Base-by-base conservation (phyloP, 768 basidiomycete genomes). In the Lanmaoa rubissima region DNA sequence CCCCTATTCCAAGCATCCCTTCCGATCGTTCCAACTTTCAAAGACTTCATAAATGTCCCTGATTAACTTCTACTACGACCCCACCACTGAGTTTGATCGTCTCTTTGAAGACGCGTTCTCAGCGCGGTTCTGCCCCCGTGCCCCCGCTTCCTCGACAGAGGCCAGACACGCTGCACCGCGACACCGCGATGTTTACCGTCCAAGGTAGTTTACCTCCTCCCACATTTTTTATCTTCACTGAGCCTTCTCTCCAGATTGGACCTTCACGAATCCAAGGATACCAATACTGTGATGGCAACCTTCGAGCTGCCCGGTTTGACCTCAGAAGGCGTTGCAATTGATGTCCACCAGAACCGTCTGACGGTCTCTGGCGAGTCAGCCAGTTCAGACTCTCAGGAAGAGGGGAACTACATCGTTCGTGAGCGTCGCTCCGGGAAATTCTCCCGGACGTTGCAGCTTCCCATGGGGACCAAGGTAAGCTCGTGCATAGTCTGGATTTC, bases 301-400 rank as follows among this genome's bases (percentile, higher is more conserved):
- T 81, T 85, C 54, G 85, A 84, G 61, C 68, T 83, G 2, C 83
- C 84, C 4, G 82, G 83, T 10, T 64, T 83, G 51, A 78, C 74
- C 50, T 79, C 80, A 51, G 76, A 80, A 42, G 73, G 76, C 47
- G 73, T 84, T 42, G 61, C 69, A 38, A 78, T 84, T 48, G 76
- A 82, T 51, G 66, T 82, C 19, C 74, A 76, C 40, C 75, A 80
- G 57, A 74, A 76, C 55, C 75, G 72, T 39, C 69, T 86, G 48
- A 79, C 72, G 2, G 70, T 85, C 36, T 77, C 78, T 9, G 81
- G 79, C 31, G 76, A 82, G 64, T 71, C 61, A 26, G 66, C 69
- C 13, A 44, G 63, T 4, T 69, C 74, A 1, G 44, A 64, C 1
- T 65, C 75, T 4, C 65, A 66, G 24, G 74, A 75, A 8, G 73